Base-by-base conservation (phyloP, 2,329 filamentous ascomycete species). In the Pezicula carpinea region DNA sequence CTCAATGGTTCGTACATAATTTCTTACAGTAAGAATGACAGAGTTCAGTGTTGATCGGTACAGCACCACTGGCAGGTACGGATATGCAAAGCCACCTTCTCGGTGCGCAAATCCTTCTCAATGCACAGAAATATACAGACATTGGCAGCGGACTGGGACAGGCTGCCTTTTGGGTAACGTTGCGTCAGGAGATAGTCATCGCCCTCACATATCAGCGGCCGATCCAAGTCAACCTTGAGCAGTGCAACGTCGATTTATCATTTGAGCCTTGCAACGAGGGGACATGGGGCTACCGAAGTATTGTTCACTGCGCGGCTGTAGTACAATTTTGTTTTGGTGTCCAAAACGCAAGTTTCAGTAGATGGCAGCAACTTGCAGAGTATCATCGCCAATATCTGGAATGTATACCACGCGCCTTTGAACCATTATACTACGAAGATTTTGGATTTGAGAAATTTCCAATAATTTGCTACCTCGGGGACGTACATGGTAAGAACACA, bases 221-320 rank as follows among this genome's bases (percentile, higher is more conserved):
- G 5, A 71, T 82, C 64, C 73, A 71, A 18, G 69, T 79, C n/a
- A 73, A 69, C 13, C 66, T 82, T 1, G 66, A 72, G 13, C 68
- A 74, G 39, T 69, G 65, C 18, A 71, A 79, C 31, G 69, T 79
- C 34, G 74, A 80, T 54, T 70, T 71, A n/a, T 71, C 70, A 0
- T 67, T 77, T 8, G 64, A 68, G 2, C 63, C 69, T 0, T 67
- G 70, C 0, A 71, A 72, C 36, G 79, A 82, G 51, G 74, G 73
- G 49, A 69, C 69, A 1, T 82, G 79, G 79, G 75, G 79, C 2
- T 82, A 83, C 59, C 71, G 79, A 14, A 76, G 80, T 14, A 72
- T 85, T 0, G 72, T 80, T 3, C 76, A 81, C 54, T 80, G 79
- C 45, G 79, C 79, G n/a, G 78, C 83, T 51, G 77, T 83, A 1